A percentile compares a stretch with the other conserved stretches of the same genome.
These are phyloP conservation scores for Russula abietina DNA, from an alignment of 768 basidiomycete species.

Conservation along the genomic window DNA sequence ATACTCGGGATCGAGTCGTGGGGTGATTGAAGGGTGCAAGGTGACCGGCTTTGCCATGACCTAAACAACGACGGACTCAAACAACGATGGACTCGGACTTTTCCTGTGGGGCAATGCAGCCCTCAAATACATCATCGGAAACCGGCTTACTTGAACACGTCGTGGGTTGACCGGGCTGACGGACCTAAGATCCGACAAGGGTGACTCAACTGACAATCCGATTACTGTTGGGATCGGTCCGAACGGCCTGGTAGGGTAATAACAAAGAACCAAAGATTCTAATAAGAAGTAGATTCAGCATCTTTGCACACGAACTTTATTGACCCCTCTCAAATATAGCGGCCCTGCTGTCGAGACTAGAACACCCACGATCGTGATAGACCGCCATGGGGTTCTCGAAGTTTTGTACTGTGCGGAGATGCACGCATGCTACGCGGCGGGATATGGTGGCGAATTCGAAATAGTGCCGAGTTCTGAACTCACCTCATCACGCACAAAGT, in stretches of 20 bases:
- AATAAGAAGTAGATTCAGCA: neutral
- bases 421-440: slow-evolving; percentile 49
- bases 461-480: slow-evolving; percentile 69
- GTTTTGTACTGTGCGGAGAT: slow-evolving; percentile 66
- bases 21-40: slow-evolving; percentile 55
- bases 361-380: slow-evolving; percentile 71
- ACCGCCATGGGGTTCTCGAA: slow-evolving; percentile 60
- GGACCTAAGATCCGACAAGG: slow-evolving; percentile 1
- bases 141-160: neutral
- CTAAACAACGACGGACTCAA: neutral
- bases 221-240: slow-evolving; percentile 3
- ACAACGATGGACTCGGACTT: slow-evolving; percentile 1
- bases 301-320: neutral
- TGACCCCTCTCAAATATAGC: slow-evolving; percentile 14
- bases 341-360: slow-evolving; percentile 35
- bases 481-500: slow-evolving; percentile 87
- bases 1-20: slow-evolving; percentile 61
- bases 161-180: slow-evolving; percentile 4
- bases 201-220: neutral
- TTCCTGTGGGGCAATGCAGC: slow-evolving; percentile 1
- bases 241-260: neutral
- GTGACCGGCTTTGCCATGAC: slow-evolving; percentile 37
- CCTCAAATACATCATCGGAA: slow-evolving; percentile 11
- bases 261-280: neutral
- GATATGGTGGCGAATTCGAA: slow-evolving; percentile 61